A percentile compares a stretch with the other conserved stretches of the same genome.
phyloP scores from a whole-genome alignment of 306 rosid species.

The Rubus idaeus region DNA sequence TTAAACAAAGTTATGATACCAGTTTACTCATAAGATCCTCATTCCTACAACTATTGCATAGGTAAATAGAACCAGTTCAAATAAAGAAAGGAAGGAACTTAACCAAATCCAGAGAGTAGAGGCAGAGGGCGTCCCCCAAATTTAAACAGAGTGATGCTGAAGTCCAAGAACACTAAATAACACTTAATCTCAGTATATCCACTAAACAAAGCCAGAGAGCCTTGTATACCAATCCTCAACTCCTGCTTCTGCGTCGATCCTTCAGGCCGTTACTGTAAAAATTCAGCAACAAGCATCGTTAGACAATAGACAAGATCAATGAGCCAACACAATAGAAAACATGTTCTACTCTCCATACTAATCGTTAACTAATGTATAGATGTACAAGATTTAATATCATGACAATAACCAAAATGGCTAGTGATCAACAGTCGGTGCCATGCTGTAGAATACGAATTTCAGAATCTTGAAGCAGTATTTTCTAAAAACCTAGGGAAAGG shows the following conservation, averaged over 20 bases:
- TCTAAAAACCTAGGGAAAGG: background rate
- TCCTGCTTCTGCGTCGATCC: conserved; percentile 92
- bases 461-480: background rate
- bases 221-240: conserved; percentile 45
- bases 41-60: conserved; percentile 47
- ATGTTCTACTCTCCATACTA: background rate
- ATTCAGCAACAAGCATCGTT: conserved; percentile 5
- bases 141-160: conserved; percentile 55
- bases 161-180: conserved; percentile 60
- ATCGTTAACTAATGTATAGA: background rate
- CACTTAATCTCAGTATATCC: conserved; percentile 53
- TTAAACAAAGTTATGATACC: conserved; percentile 39
- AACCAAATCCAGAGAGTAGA: conserved; percentile 67
- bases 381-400: background rate
- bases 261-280: conserved; percentile 80
- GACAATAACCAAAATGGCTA: background rate
- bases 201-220: conserved; percentile 35
- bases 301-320: conserved; percentile 11
- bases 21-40: conserved; percentile 29
- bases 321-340: background rate
- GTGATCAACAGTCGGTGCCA: background rate
- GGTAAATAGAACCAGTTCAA: conserved; percentile 44
- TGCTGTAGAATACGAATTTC: background rate
- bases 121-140: conserved; percentile 68
- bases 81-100: conserved; percentile 61